Conservation (phyloP, 2,329 filamentous ascomycete genomes). For the Curvularia sp. region DNA sequence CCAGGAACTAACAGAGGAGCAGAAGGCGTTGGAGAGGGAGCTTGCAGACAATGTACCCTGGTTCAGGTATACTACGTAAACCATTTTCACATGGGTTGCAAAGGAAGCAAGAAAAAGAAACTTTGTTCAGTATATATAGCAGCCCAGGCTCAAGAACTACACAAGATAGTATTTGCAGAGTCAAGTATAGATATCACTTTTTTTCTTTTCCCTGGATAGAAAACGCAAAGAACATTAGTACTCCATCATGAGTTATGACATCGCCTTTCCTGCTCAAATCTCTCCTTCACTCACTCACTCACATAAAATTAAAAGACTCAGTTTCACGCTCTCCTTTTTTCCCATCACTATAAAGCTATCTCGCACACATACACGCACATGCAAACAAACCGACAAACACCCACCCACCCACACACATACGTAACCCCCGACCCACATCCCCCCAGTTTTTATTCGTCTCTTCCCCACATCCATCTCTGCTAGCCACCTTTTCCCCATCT, state of each 20-base stretch:
- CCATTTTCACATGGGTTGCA: background rate
- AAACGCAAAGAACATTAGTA: background rate
- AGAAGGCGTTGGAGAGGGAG: conserved; percentile 62
- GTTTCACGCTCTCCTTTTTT: background rate
- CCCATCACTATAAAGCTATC: background rate
- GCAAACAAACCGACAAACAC: too few relatives aligned
- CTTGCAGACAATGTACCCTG: conserved; percentile 63
- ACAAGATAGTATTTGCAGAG: background rate
- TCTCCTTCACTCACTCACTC: background rate
- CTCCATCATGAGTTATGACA: background rate
- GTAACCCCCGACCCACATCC: background rate
- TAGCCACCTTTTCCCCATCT: background rate
- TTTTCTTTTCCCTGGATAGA: background rate
- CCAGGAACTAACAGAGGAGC: conserved; percentile 60
- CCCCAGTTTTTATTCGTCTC: background rate
- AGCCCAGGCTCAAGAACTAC: background rate
- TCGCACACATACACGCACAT: too few relatives aligned
- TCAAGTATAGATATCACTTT: too few relatives aligned
- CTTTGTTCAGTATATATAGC: background rate
- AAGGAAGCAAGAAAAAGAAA: background rate
- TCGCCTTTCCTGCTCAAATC: background rate
- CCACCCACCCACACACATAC: background rate
- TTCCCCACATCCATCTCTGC: background rate
- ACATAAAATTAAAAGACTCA: too few relatives aligned
- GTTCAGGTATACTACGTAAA: conserved; percentile 47